Percentiles rank a stretch among this genome's conserved stretches.
These are phyloP conservation scores for Penicillium paradoxum DNA, from an alignment of 495 filamentous ascomycete species.

Conservation along the genomic window DNA sequence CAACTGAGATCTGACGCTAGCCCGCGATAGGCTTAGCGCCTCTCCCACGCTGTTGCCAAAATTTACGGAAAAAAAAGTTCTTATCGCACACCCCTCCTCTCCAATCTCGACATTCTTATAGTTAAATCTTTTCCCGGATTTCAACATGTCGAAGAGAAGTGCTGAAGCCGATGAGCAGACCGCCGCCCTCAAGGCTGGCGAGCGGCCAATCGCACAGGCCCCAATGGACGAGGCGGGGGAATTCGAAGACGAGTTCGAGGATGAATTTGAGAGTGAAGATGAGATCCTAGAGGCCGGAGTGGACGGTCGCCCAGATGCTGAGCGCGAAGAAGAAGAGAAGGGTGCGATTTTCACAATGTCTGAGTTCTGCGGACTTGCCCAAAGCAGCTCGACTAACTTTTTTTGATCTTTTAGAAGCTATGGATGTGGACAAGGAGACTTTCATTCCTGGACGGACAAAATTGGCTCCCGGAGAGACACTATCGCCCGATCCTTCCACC, in stretches of 20 bases:
- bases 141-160: conserved; percentile 66
- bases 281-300: conserved; percentile 93
- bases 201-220: conserved; percentile 49
- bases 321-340: conserved; percentile 79
- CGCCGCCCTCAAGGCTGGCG: conserved; percentile 65
- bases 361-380: neutral
- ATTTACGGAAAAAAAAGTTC: conserved; percentile 32
- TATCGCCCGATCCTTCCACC: conserved; percentile 82
- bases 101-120: conserved; percentile 6
- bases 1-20: conserved; percentile 35
- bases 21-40: conserved; percentile 38
- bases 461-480: conserved; percentile 80
- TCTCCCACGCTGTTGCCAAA: conserved; percentile 22
- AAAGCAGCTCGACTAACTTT: conserved; percentile 3
- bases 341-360: conserved; percentile 36
- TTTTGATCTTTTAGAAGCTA: conserved; percentile 50
- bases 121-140: neutral
- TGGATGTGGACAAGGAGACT: conserved; percentile 88
- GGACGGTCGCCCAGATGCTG: conserved; percentile 86
- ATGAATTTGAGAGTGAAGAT: conserved; percentile 95
- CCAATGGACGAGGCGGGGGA: conserved; percentile 67
- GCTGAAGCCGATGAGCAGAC: conserved; percentile 51
- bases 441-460: conserved; percentile 90
- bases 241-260: conserved; percentile 94
- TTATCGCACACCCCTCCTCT: conserved; percentile 23